A percentile compares a stretch with the other conserved stretches of the same genome.
These are phyloP conservation scores for Lecanicillium sp. DNA, from an alignment of 2,329 filamentous ascomycete genomes.

Conservation along the genomic window DNA sequence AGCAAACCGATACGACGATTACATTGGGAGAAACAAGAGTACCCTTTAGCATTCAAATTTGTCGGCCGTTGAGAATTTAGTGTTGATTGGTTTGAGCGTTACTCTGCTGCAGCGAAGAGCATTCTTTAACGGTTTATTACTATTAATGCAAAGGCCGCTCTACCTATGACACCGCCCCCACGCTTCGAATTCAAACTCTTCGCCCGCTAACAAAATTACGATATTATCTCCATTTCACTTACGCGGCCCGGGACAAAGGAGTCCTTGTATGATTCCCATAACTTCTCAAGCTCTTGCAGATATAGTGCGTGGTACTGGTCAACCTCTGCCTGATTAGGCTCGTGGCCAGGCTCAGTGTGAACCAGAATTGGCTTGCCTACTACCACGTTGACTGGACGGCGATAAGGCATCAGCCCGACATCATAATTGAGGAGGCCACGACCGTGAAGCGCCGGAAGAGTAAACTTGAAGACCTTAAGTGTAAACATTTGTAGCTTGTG, in stretches of 20 bases:
- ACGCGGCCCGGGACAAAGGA: conserved; percentile 56
- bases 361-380: conserved; percentile 75
- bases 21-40: no score
- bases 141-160: no score
- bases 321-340: conserved; percentile 67
- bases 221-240: conserved; percentile 54
- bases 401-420: conserved; percentile 90
- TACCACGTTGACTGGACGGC: conserved; percentile 79
- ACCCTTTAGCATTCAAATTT: no score
- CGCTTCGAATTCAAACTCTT: no score
- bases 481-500: conserved; percentile 75
- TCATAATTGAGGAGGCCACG: conserved; percentile 96
- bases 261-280: conserved; percentile 75
- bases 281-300: conserved; percentile 60
- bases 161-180: no score
- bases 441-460: conserved; percentile 82
- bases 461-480: conserved; percentile 85
- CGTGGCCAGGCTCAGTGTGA: conserved; percentile 40
- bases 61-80: no score
- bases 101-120: no score
- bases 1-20: no score
- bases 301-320: conserved; percentile 75
- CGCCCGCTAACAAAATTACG: no score
- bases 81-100: no score
- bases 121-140: no score